These are phyloP conservation scores for Mortierella sp. DNA, from an alignment of 371 early-diverging fungal species.

Conservation along the genomic window DNA sequence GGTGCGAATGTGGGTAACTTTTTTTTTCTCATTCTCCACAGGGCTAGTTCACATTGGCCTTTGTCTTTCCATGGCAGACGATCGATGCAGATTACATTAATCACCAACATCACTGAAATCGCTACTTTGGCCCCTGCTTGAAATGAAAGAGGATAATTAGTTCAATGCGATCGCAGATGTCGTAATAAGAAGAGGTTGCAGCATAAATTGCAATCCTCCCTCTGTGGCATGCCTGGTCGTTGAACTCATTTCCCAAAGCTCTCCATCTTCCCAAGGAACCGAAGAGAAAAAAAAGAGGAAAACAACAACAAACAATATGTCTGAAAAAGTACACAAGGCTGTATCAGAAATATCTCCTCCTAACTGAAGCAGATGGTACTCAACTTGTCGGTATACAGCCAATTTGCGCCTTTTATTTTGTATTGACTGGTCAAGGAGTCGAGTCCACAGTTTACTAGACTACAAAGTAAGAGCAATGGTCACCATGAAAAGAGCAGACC, in stretches of 20 bases:
- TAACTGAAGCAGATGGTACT: background rate
- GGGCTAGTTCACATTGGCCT: background rate
- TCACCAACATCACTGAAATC: background rate
- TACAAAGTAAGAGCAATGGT: background rate
- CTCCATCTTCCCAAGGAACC: background rate
- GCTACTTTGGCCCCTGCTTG: background rate
- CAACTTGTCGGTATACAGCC: background rate
- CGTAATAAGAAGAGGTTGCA: background rate
- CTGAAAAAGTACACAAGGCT: background rate
- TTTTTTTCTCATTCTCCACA: background rate
- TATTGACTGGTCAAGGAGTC: background rate
- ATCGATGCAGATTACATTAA: background rate
- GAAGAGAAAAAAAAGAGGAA: too few relatives aligned
- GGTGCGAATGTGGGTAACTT: background rate
- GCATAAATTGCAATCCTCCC: background rate
- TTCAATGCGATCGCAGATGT: background rate
- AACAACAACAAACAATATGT: too few relatives aligned
- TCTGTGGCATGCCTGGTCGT: too few relatives aligned
- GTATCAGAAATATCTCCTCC: background rate
- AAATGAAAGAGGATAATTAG: background rate
- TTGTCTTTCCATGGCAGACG: background rate
- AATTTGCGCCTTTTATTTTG: background rate
- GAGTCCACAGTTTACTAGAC: background rate
- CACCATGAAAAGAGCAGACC: background rate
- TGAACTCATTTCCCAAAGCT: too few relatives aligned